Evolutionary conservation across 208 protist genomes (phyloP).

Genomic region (Wallacemonas sp.): DNA sequence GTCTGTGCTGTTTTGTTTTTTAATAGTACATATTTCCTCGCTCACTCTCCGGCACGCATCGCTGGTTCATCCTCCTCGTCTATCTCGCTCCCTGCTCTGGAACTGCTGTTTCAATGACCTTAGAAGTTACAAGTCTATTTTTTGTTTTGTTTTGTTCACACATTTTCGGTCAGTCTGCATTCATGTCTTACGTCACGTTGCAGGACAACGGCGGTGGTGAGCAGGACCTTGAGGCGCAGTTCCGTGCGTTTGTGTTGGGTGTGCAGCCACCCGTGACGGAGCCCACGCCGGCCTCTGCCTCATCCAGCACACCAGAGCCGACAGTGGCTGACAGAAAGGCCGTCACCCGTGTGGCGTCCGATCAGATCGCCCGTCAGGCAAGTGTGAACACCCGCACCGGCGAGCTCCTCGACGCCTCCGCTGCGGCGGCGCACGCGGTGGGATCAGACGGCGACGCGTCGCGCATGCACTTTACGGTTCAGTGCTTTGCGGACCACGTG

Average conservation of each 20-base stretch:
- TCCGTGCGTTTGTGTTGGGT: slow-evolving; percentile 6
- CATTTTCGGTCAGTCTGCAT: neutral
- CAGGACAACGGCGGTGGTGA: neutral
- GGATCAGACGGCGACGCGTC: neutral
- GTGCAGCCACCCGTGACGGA: neutral
- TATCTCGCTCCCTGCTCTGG: no score
- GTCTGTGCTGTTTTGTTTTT: no score
- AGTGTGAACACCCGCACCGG: neutral
- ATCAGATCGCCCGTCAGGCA: neutral
- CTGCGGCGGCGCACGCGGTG: neutral
- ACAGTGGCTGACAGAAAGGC: no score
- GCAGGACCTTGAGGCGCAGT: slow-evolving; percentile 13
- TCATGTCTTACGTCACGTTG: slow-evolving; percentile 8
- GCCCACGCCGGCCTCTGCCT: neutral
- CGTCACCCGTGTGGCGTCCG: neutral
- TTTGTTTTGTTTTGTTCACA: neutral
- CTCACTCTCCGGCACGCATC: no score
- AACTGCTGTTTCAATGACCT: no score
- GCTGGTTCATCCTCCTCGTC: no score
- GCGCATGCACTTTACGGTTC: slow-evolving; percentile 55
- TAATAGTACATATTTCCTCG: no score
- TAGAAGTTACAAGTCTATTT: no score
- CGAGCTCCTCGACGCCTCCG: neutral
- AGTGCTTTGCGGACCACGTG: slow-evolving; percentile 66
- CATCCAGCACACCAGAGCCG: no score